Evolutionary conservation across 2,329 filamentous ascomycete genomes (phyloP).

Genomic region (Fusarium sp.): DNA sequence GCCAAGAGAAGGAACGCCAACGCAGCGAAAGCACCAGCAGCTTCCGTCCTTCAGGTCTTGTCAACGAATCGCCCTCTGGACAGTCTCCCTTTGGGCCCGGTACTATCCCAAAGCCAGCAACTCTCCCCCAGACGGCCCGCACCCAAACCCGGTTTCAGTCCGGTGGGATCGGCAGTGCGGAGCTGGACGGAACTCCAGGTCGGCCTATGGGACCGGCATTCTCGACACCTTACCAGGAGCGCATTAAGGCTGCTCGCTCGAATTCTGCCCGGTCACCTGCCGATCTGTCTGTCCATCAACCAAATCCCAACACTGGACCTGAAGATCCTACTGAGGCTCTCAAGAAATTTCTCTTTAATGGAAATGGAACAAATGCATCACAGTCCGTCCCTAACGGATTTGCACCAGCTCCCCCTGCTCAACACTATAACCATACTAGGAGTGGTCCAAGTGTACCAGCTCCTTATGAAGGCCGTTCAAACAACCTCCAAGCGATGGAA

Average conservation of each 20-base stretch:
- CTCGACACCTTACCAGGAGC: slow-evolving; percentile 72
- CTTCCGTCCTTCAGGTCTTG: slow-evolving; percentile 51
- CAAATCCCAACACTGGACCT: slow-evolving; percentile 18
- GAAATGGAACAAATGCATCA: slow-evolving; percentile 42
- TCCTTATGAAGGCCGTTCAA: slow-evolving; percentile 20
- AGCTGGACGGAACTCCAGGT: slow-evolving; percentile 71
- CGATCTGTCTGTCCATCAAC: slow-evolving; percentile 19
- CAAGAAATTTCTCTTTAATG: slow-evolving; percentile 67
- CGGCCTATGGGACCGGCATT: slow-evolving; percentile 73
- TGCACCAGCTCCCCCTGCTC: slow-evolving; percentile 30
- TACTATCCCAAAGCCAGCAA: slow-evolving; percentile 37
- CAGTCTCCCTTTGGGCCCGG: slow-evolving; percentile 50
- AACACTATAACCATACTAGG: slow-evolving; percentile 19
- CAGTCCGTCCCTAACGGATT: slow-evolving; percentile 31
- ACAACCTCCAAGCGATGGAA: slow-evolving; percentile 61
- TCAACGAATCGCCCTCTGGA: slow-evolving; percentile 64
- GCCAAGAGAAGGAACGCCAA: slow-evolving; percentile 76
- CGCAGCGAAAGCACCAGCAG: slow-evolving; percentile 64
- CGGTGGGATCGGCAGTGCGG: slow-evolving; percentile 52
- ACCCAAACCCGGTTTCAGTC: slow-evolving; percentile 37
- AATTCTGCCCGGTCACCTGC: slow-evolving; percentile 40
- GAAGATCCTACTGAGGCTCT: slow-evolving; percentile 60
- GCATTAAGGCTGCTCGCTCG: slow-evolving; percentile 66
- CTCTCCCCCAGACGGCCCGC: slow-evolving; percentile 42
- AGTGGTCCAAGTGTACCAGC: slow-evolving; percentile 1